These are phyloP conservation scores for Betula pendula DNA, from an alignment of 306 rosid species.

Conservation along the genomic window DNA sequence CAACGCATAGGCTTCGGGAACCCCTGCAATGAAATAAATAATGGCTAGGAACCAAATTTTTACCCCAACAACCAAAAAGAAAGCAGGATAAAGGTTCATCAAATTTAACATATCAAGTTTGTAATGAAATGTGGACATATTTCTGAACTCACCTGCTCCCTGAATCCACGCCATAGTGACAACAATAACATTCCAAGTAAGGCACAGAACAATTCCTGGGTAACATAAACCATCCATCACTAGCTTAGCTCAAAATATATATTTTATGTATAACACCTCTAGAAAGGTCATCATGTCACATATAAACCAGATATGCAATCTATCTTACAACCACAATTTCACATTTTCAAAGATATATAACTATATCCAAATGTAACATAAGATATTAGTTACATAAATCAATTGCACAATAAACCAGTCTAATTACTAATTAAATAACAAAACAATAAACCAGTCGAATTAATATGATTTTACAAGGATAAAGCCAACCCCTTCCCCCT, in stretches of 20 bases:
- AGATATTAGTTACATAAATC: not conserved
- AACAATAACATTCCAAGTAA: conserved; percentile 78
- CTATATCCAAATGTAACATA: too few species aligned
- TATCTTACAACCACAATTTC: conserved; percentile 11
- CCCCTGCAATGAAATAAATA: conserved; percentile 90
- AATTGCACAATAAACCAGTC: too few species aligned
- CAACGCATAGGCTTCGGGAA: conserved; percentile 84
- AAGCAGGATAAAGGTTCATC: conserved; percentile 18
- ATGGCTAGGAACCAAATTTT: conserved; percentile 93
- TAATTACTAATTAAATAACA: too few species aligned
- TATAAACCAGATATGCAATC: conserved; percentile 12
- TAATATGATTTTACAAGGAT: not conserved
- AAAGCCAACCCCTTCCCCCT: not conserved
- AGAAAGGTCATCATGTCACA: conserved; percentile 4
- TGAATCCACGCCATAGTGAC: conserved; percentile 93
- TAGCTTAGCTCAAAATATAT: not conserved
- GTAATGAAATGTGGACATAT: conserved; percentile 14
- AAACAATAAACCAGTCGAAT: not conserved
- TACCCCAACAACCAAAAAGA: too few species aligned
- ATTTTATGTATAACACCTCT: conserved; percentile 3
- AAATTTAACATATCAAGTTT: conserved; percentile 23
- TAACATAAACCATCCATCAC: conserved; percentile 33
- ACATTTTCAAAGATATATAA: too few species aligned
- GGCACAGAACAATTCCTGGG: conserved; percentile 78
- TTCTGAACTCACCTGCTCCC: conserved; percentile 72